A percentile compares a stretch with the other conserved stretches of the same genome.
These are phyloP conservation scores for Aspergillus conjunctus DNA, from an alignment of 495 filamentous ascomycete species.

Conservation along the genomic window DNA sequence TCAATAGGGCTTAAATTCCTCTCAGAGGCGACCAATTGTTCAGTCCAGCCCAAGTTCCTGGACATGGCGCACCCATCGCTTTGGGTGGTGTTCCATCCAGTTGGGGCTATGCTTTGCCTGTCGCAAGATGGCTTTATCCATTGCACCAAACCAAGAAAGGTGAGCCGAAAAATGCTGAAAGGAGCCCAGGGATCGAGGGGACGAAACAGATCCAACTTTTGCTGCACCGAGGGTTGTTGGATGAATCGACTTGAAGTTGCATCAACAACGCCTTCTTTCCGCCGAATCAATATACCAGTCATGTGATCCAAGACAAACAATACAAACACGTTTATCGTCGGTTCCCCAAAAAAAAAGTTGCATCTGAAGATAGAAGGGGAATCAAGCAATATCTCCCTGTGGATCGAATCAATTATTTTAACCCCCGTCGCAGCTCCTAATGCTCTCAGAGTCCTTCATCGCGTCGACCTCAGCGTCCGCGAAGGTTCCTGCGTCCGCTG, in stretches of 20 bases:
- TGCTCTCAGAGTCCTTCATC: conserved; percentile 83
- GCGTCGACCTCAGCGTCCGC: conserved; percentile 68
- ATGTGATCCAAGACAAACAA: conserved; percentile 35
- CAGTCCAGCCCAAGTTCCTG: conserved; percentile 12
- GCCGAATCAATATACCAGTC: not conserved
- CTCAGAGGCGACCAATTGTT: conserved; percentile 15
- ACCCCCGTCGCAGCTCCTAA: conserved; percentile 40
- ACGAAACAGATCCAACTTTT: not conserved
- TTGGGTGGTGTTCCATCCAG: not conserved
- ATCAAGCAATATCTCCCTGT: conserved; percentile 10
- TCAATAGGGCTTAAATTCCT: conserved; percentile 21
- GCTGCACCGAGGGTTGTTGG: conserved; percentile 12
- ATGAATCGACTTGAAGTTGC: conserved; percentile 7
- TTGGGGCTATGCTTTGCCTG: not conserved
- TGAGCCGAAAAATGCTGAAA: conserved; percentile 17
- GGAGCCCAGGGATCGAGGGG: conserved; percentile 21
- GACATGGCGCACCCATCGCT: conserved; percentile 15
- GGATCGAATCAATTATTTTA: conserved; percentile 22
- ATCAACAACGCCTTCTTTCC: not conserved
- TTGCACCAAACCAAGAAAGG: not conserved
- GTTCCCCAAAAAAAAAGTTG: conserved; percentile 30
- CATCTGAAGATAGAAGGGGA: conserved; percentile 17
- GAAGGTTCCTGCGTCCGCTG: conserved; percentile 63
- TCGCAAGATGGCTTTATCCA: not conserved
- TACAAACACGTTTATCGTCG: conserved; percentile 44